A percentile compares a stretch with the other conserved stretches of the same genome.
Conservation (phyloP, 176 grass and related monocot genomes). For the Triticum monococcum region DNA sequence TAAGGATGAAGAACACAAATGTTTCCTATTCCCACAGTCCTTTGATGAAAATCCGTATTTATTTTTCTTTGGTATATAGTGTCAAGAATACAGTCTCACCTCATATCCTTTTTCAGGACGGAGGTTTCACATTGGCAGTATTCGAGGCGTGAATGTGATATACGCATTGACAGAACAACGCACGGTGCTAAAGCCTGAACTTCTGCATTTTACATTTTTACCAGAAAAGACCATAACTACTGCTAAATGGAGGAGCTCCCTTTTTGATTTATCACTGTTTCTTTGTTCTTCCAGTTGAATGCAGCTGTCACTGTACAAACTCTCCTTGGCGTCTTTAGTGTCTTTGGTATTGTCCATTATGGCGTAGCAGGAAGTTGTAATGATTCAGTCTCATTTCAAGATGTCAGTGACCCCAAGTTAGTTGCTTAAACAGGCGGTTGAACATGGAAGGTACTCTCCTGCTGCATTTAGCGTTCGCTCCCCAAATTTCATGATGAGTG, state of each 20-base stretch:
- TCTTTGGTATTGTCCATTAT: slow-evolving; percentile 80
- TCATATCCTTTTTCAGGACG: slow-evolving; percentile 42
- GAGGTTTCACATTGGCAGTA: slow-evolving; percentile 40
- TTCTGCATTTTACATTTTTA: no score
- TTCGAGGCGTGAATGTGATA: no score
- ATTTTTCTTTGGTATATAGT: not conserved
- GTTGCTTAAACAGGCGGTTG: slow-evolving; percentile 69
- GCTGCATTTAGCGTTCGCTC: not conserved
- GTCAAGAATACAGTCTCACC: slow-evolving; percentile 10
- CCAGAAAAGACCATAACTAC: no score
- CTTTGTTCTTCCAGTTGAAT: not conserved
- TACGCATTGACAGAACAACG: no score
- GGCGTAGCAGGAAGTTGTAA: slow-evolving; percentile 79
- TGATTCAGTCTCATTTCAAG: slow-evolving; percentile 69
- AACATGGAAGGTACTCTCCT: slow-evolving; percentile 65
- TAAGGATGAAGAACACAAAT: no score
- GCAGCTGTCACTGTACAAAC: slow-evolving; percentile 82
- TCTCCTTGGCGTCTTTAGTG: slow-evolving; percentile 58
- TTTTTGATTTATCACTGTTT: not conserved
- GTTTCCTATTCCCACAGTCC: no score
- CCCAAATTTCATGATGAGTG: no score
- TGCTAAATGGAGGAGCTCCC: not conserved
- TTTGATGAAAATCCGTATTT: no score
- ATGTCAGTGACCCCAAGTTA: slow-evolving; percentile 74
- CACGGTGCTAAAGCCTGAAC: no score